phyloP scores from a whole-genome alignment of 2,329 filamentous ascomycete species.

The Pseudocercospora macadamiae region DNA sequence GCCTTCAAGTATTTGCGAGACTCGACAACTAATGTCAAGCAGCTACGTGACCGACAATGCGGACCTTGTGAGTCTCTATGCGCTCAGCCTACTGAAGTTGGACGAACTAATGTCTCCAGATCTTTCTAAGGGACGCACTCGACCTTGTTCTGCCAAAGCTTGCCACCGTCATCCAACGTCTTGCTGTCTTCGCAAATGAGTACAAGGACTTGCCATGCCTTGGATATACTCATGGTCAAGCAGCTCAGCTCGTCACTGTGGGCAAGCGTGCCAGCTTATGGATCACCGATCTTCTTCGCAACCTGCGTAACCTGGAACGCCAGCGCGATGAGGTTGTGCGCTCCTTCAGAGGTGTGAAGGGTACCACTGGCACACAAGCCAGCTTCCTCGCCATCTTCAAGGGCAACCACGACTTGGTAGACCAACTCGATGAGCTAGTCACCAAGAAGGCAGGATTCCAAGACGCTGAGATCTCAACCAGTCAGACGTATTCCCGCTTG shows the following conservation, averaged over 20 bases:
- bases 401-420: constrained; percentile 62
- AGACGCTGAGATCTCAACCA: constrained; percentile 65
- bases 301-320: constrained; percentile 72
- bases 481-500: constrained; percentile 78
- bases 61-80: constrained; percentile 54
- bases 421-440: constrained; percentile 64
- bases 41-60: constrained; percentile 71
- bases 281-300: constrained; percentile 75
- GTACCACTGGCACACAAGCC: constrained; percentile 77
- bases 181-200: constrained; percentile 71
- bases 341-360: constrained; percentile 72
- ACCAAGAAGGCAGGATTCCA: constrained; percentile 68
- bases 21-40: not conserved
- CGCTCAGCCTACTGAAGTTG: not conserved
- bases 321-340: constrained; percentile 64
- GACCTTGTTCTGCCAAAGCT: constrained; percentile 77
- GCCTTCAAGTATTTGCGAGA: not conserved
- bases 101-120: constrained; percentile 37
- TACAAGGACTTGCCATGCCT: constrained; percentile 74
- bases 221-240: constrained; percentile 75
- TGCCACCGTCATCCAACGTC: constrained; percentile 75
- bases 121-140: constrained; percentile 74
- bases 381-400: constrained; percentile 73
- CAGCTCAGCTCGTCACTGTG: constrained; percentile 60
- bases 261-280: constrained; percentile 72